A percentile compares a stretch with the other conserved stretches of the same genome.
These are phyloP conservation scores for Plantago rigida DNA, from an alignment of 305 asterid genomes.

Conservation along the genomic window DNA sequence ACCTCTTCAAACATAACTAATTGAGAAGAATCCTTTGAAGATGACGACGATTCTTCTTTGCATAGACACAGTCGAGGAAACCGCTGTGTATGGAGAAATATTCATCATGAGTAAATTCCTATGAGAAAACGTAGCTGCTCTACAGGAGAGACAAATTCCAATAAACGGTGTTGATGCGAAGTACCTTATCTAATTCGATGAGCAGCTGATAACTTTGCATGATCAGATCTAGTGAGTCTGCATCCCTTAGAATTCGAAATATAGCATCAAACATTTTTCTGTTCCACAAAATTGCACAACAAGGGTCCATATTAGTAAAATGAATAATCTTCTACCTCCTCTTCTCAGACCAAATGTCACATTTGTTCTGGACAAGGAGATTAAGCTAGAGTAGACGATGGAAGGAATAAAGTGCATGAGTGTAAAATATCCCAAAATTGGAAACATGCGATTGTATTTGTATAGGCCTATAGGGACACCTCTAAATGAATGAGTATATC, in stretches of 20 bases:
- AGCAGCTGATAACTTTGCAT: constrained; percentile 73
- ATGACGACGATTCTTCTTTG: constrained; percentile 34
- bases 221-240: constrained; percentile 54
- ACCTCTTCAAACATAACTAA: constrained; percentile 60
- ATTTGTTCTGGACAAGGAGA: too few relatives aligned
- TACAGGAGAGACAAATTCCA: constrained; percentile 9
- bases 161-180: constrained; percentile 3
- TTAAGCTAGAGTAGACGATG: too few relatives aligned
- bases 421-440: too few relatives aligned
- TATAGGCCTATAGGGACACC: too few relatives aligned
- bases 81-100: constrained; percentile 32
- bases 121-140: constrained; percentile 4
- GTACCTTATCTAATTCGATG: constrained; percentile 60
- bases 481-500: not conserved
- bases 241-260: constrained; percentile 59
- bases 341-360: too few relatives aligned
- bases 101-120: constrained; percentile 19
- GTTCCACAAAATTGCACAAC: constrained; percentile 27
- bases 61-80: constrained; percentile 52
- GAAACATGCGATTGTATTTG: too few relatives aligned
- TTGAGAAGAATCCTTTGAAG: constrained; percentile 29
- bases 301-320: constrained; percentile 14
- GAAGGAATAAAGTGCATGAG: too few relatives aligned
- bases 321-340: not conserved
- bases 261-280: constrained; percentile 71